These are phyloP conservation scores for Hortaea sp. DNA, from an alignment of 2,329 filamentous ascomycete species.

Conservation along the genomic window DNA sequence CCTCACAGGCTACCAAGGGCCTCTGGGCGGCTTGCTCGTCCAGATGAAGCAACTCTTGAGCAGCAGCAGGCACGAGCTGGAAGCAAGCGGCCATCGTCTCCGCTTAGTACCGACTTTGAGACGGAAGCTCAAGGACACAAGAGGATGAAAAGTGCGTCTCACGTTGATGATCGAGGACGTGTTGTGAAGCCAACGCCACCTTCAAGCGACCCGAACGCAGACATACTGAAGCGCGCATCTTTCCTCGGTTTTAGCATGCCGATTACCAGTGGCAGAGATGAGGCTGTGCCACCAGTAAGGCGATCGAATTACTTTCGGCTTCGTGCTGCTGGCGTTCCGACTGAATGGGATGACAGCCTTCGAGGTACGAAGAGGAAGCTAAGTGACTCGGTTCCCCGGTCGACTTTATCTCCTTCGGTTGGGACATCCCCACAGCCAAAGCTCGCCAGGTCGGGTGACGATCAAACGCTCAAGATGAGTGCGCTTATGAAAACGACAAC, in stretches of 20 bases:
- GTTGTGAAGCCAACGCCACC: slow-evolving; percentile 11
- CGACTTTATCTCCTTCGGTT: neutral
- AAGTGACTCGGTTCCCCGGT: neutral
- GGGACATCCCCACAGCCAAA: slow-evolving; percentile 3
- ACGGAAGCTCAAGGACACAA: slow-evolving; percentile 12
- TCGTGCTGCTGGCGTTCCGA: slow-evolving; percentile 35
- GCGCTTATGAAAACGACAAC: slow-evolving; percentile 1
- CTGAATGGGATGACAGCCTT: slow-evolving; percentile 20
- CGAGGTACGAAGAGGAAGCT: slow-evolving; percentile 15
- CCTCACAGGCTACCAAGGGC: too few species aligned
- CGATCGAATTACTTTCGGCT: slow-evolving; percentile 43
- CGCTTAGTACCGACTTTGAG: too few species aligned
- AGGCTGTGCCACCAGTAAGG: slow-evolving; percentile 14
- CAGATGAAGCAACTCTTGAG: neutral
- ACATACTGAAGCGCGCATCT: slow-evolving; percentile 18
- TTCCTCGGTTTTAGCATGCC: slow-evolving; percentile 19
- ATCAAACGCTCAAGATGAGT: neutral
- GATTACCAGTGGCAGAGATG: slow-evolving; percentile 1
- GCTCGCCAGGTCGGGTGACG: neutral
- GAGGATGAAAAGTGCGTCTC: slow-evolving; percentile 18
- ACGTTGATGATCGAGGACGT: slow-evolving; percentile 14
- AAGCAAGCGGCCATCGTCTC: slow-evolving; percentile 17
- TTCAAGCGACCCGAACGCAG: slow-evolving; percentile 4
- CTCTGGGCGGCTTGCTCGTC: neutral
- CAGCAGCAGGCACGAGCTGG: slow-evolving; percentile 11